These are phyloP conservation scores for Candida broadrunensis DNA, from an alignment of 805 yeast genomes.

Conservation along the genomic window DNA sequence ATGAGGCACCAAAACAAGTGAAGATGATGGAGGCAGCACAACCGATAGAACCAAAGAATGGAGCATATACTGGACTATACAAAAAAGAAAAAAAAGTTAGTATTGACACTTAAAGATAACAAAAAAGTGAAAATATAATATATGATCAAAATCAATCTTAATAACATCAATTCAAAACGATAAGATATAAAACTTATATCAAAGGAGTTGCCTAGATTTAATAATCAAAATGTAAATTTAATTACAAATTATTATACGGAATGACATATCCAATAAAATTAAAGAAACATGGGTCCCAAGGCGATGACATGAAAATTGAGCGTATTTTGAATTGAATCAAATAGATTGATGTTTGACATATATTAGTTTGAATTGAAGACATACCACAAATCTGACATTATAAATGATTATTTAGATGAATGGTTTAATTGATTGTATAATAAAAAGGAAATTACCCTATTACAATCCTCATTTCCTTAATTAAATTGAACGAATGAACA, in stretches of 20 bases:
- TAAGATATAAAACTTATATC: too few species aligned
- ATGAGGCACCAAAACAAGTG: conserved; percentile 98
- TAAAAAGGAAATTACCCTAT: too few species aligned
- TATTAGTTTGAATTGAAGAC: conserved; percentile 20
- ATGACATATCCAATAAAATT: too few species aligned
- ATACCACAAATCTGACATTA: conserved; percentile 75
- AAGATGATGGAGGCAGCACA: conserved; percentile 99
- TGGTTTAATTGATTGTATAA: neutral
- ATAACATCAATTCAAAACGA: too few species aligned
- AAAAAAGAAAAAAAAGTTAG: neutral
- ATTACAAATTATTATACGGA: too few species aligned
- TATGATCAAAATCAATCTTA: too few species aligned
- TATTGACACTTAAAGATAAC: neutral
- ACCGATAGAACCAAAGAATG: conserved; percentile 99
- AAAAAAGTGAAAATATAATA: too few species aligned
- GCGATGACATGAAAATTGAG: neutral
- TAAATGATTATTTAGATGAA: neutral
- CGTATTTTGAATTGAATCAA: neutral
- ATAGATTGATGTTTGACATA: too few species aligned
- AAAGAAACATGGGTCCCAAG: neutral
- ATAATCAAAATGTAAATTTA: too few species aligned
- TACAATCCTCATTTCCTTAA: too few species aligned
- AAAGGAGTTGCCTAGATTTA: too few species aligned
- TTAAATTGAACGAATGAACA: too few species aligned
- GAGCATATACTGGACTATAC: conserved; percentile 74